A percentile compares a stretch with the other conserved stretches of the same genome.
Conservation (phyloP, 73 alveolate genomes). For the Paramecium tetraurelia region DNA sequence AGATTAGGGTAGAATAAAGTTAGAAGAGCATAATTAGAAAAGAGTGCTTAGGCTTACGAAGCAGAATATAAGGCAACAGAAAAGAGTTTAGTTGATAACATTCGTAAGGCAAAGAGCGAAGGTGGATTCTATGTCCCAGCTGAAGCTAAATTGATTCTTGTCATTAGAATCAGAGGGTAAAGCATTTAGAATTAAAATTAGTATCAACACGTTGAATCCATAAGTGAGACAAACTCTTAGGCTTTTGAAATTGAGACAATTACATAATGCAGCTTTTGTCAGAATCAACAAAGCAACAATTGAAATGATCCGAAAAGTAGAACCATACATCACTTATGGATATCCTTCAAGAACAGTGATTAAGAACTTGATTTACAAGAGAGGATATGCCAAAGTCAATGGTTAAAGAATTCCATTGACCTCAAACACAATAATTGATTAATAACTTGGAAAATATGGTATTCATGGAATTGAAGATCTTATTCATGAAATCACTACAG, state of each 20-base stretch:
- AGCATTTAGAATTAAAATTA: slow-evolving; percentile 42
- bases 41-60: slow-evolving; percentile 59
- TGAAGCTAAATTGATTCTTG: slow-evolving; percentile 62
- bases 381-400: slow-evolving; percentile 89
- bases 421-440: slow-evolving; percentile 85
- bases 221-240: slow-evolving; percentile 81
- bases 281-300: slow-evolving; percentile 91
- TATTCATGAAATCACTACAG: slow-evolving; percentile 90
- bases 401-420: slow-evolving; percentile 90
- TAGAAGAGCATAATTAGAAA: slow-evolving; percentile 46
- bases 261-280: slow-evolving; percentile 91
- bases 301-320: slow-evolving; percentile 88
- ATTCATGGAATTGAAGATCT: slow-evolving; percentile 93
- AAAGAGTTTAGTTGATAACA: slow-evolving; percentile 54
- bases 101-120: slow-evolving; percentile 56
- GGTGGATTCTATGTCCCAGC: slow-evolving; percentile 68
- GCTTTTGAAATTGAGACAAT: slow-evolving; percentile 88
- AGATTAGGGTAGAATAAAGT: slow-evolving; percentile 39
- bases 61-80: slow-evolving; percentile 55
- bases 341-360: slow-evolving; percentile 86
- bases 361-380: slow-evolving; percentile 89
- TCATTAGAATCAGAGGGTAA: slow-evolving; percentile 70
- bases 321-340: slow-evolving; percentile 90
- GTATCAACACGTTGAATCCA: slow-evolving; percentile 89
- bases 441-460: slow-evolving; percentile 86